phyloP scores from a whole-genome alignment of 148 eudicot genomes.

The Fagopyrum tataricum region DNA sequence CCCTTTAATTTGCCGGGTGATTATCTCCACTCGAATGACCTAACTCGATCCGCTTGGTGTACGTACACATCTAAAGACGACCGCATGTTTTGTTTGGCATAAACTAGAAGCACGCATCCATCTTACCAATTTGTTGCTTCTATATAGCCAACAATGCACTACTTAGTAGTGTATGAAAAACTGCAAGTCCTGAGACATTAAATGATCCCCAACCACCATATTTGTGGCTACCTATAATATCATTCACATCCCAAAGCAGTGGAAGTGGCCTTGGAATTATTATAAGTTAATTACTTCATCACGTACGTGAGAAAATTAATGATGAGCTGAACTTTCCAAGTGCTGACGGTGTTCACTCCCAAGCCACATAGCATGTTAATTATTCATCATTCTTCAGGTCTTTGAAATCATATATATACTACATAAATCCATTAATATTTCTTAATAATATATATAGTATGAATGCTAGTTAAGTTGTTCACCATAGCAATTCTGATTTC shows the following conservation, averaged over 20 bases:
- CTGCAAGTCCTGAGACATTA: neutral
- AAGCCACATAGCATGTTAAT: neutral
- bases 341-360: neutral
- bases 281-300: neutral
- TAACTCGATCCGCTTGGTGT: too few relatives aligned
- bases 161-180: neutral
- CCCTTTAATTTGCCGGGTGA: too few relatives aligned
- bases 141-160: constrained; percentile 3
- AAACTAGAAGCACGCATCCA: neutral
- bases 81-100: neutral
- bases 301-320: neutral
- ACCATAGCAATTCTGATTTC: too few relatives aligned
- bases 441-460: too few relatives aligned
- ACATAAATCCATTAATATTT: too few relatives aligned
- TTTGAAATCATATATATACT: too few relatives aligned
- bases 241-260: neutral
- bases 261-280: neutral
- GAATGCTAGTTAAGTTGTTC: too few relatives aligned
- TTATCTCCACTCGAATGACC: too few relatives aligned
- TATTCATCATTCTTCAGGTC: too few relatives aligned
- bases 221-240: neutral
- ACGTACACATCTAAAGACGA: too few relatives aligned
- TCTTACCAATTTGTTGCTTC: neutral
- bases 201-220: neutral
- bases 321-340: neutral